Base-by-base conservation (phyloP, 495 filamentous ascomycete genomes). In the Tuber calosporum region DNA sequence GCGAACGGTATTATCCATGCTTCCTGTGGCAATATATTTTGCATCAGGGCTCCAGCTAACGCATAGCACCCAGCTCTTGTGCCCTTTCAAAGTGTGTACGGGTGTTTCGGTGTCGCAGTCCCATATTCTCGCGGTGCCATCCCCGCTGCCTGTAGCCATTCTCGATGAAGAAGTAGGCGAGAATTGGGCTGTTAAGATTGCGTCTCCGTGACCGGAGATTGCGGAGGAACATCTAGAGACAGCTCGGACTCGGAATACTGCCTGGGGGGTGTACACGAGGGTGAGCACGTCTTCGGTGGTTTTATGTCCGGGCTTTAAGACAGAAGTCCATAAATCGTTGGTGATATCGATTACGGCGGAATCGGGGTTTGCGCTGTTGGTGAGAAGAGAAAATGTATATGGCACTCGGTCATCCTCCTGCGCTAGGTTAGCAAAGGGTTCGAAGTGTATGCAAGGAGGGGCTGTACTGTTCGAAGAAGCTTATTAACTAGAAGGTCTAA, bases 81-180 rank as follows among this genome's bases (percentile, higher is more conserved):
- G 96, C 19, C 95, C 95, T 81, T 96, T 96, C 36, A 99, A 83
- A 2, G 94, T 97, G 81, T 91, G 87, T 71, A 93, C 84, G 0
- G 96, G 93, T 0, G 94, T 98, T 66, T 94, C 94, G 0, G 92
- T 97, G 79, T 98, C 92, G 70, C 93, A 96, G 78, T 99, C 95
- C 91, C 92, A 97, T 84, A 99, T 88, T 67, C 96, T 85, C 9
- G 95, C 96, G 9, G 96, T 98, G 42, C 89, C 89, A 78, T 99
- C 96, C 45, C 96, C 96, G 75, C 90, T 93, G 0, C 94, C 96
- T 9, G 91, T 95, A 0, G 93, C 93, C 84, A 99, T 88, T 71
- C 90, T 88, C 11, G 91, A 89, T 2, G 93, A 94, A 5, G 87
- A 89, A 37, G 87, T 86, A 0, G 96, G 96, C 0, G 93, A 96